Evolutionary conservation across 768 basidiomycete species (phyloP), one percentile per base, ranked within the genome.

Genomic region (Xerocomellus intermedius): DNA sequence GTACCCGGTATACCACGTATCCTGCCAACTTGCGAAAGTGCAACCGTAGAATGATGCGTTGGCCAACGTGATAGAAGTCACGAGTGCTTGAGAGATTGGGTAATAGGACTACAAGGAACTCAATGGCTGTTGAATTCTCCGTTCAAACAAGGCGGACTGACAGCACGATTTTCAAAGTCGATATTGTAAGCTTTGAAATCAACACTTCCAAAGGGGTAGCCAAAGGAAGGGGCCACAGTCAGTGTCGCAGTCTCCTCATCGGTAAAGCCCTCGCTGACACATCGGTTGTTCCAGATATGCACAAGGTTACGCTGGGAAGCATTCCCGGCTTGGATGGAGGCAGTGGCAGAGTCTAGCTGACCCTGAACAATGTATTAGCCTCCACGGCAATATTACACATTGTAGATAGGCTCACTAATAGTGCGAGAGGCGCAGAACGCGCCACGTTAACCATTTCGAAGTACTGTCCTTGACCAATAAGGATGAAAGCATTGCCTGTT

Each of bases 181-280:
- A 87, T 80, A 58, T 87, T 86, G 57, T 87, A 86, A 9, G 77
- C 81, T 59, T 74, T 84, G 70, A 87, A 86, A 60, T 88, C 79
- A 22, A 65, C 56, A 55, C 73, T 83, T 0, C 85, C 85, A 49
- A 82, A 83, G 10, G 12, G 72, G 63, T 5, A 75, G 74, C 57
- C 83, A 77, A 2, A 74, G 66, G 17, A 78, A 10, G 86, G 84
- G 2, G 78, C 77, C 33, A 87, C 77, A 24, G 80, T 75, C 12
- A 87, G 70, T 2, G 82, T 82, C 14, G 83, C 80, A 0, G 84
- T 83, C 39, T 80, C 72, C 2, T 82, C 82, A 57, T 87, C 85
- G 56, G 82, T 81, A 62, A 77, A 65, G 12, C 74, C 75, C 8
- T 67, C 16, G 28, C 74, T 63, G 12, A 76, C 77, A 46, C 77